These are phyloP conservation scores for Leishmania lainsoni DNA, from an alignment of 208 protist species.

Conservation along the genomic window DNA sequence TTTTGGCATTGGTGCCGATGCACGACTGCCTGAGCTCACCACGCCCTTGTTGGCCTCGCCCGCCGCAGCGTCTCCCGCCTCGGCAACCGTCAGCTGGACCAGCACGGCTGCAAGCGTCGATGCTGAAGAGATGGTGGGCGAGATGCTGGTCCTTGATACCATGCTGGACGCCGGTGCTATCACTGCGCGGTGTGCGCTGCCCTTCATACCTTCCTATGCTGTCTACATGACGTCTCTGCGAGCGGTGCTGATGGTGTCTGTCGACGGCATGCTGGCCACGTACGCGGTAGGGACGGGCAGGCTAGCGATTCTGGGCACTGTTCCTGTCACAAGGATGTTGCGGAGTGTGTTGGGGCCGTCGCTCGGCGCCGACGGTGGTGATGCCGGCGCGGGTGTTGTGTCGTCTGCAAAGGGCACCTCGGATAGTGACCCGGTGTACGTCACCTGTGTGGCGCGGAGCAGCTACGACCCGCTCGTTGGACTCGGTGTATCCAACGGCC, in stretches of 20 bases:
- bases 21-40: background rate
- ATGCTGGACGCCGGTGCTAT: conserved; percentile 36
- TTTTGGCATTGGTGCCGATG: background rate
- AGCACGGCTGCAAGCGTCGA: background rate
- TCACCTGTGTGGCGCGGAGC: conserved; percentile 67
- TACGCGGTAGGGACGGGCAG: conserved; percentile 56
- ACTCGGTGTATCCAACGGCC: conserved; percentile 61
- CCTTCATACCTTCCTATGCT: conserved; percentile 74
- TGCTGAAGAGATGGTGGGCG: conserved; percentile 32
- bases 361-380: conserved; percentile 6
- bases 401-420: background rate
- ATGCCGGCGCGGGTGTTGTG: background rate
- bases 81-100: background rate
- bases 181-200: conserved; percentile 63
- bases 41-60: conserved; percentile 1
- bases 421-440: conserved; percentile 4
- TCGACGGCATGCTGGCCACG: conserved; percentile 54
- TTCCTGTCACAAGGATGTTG: conserved; percentile 30
- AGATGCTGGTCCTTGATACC: conserved; percentile 42
- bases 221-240: conserved; percentile 60
- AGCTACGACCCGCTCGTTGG: conserved; percentile 79
- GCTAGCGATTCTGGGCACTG: conserved; percentile 46
- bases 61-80: background rate
- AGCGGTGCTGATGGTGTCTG: conserved; percentile 66
- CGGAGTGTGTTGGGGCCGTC: conserved; percentile 5